Evolutionary conservation across 306 rosid genomes (phyloP).

Genomic region (Casuarina glauca): DNA sequence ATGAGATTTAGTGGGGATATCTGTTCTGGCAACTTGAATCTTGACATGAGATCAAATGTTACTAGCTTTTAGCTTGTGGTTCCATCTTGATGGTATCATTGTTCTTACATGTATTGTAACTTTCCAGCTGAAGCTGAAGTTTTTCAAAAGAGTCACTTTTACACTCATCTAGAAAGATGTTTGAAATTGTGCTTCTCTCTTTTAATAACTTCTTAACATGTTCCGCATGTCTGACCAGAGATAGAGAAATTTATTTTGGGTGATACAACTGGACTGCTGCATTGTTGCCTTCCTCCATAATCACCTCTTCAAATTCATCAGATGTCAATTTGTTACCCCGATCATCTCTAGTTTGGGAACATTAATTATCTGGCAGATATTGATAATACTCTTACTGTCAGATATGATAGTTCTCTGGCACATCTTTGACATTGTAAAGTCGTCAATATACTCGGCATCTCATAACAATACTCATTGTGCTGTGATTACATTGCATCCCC

Average conservation of each 20-base stretch:
- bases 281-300: background rate
- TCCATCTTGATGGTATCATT: background rate
- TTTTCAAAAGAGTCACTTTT: background rate
- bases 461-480: background rate
- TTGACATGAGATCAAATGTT: background rate
- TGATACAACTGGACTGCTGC: background rate
- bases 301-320: background rate
- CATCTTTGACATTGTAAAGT: background rate
- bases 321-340: background rate
- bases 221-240: background rate
- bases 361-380: background rate
- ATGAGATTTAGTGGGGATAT: background rate
- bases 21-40: background rate
- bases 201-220: background rate
- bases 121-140: background rate
- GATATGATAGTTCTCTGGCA: background rate
- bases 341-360: background rate
- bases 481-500: background rate
- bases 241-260: background rate
- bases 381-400: background rate
- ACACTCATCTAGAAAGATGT: background rate
- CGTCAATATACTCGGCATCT: background rate
- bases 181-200: background rate
- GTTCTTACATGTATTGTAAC: background rate
- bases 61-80: background rate